These are phyloP conservation scores for Yamadazyma atmosphaerica DNA, from an alignment of 1,139 yeast species.

Conservation along the genomic window DNA sequence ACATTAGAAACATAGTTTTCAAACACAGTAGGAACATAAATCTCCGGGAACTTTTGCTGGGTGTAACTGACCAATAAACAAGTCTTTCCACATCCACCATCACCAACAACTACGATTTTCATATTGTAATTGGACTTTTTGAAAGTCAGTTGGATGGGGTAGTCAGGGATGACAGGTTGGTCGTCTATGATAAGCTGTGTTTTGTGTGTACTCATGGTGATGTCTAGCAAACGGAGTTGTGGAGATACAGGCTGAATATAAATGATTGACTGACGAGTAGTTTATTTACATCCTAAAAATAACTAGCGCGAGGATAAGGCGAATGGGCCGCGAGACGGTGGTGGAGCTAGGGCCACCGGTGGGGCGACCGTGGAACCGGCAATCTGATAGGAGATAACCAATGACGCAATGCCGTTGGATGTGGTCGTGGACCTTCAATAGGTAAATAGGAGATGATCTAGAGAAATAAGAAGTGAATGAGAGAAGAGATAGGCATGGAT, in stretches of 20 bases:
- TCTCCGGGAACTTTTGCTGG: conserved; percentile 72
- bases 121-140: conserved; percentile 43
- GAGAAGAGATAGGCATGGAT: too few relatives aligned
- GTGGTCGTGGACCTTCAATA: neutral
- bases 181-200: conserved; percentile 35
- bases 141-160: conserved; percentile 31
- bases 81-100: conserved; percentile 94
- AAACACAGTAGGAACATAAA: conserved; percentile 87
- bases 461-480: too few relatives aligned
- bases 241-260: neutral
- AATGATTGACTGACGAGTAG: neutral
- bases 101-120: conserved; percentile 88
- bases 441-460: too few relatives aligned
- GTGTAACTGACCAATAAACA: conserved; percentile 81
- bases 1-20: conserved; percentile 79
- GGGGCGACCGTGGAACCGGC: too few relatives aligned
- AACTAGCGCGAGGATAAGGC: neutral
- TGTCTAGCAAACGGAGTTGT: neutral
- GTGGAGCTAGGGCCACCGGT: too few relatives aligned
- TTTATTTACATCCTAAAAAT: too few relatives aligned
- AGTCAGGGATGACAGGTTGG: conserved; percentile 41
- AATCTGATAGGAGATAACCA: too few relatives aligned
- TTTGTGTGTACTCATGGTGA: too few relatives aligned
- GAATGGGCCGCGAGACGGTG: too few relatives aligned
- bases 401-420: too few relatives aligned